phyloP scores from a whole-genome alignment of 768 basidiomycete genomes.

The Hericium rajendrae region DNA sequence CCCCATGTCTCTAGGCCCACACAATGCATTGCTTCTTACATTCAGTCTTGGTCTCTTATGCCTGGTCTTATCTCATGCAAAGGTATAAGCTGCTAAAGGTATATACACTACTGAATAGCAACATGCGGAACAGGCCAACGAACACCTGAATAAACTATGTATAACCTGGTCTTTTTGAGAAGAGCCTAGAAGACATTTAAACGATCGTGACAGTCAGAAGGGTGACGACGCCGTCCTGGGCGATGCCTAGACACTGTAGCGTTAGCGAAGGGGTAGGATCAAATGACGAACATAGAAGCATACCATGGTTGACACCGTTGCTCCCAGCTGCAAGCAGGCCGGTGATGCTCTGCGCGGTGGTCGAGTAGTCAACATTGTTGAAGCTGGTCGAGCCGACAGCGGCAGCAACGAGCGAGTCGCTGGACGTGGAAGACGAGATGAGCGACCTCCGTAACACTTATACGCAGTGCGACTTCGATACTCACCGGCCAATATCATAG shows the following conservation, averaged over 20 bases:
- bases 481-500: constrained; percentile 38
- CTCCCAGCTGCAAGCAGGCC: constrained; percentile 43
- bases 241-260: constrained; percentile 36
- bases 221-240: constrained; percentile 47
- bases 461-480: neutral
- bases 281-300: neutral
- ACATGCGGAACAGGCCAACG: neutral
- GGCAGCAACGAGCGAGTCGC: constrained; percentile 28
- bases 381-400: constrained; percentile 32
- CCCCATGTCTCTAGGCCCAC: neutral
- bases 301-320: constrained; percentile 39
- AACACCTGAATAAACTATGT: no score
- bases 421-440: constrained; percentile 8
- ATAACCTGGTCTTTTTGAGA: no score
- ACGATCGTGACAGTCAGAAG: constrained; percentile 43
- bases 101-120: neutral
- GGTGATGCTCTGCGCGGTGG: constrained; percentile 32
- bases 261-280: neutral
- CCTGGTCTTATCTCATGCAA: neutral
- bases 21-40: neutral
- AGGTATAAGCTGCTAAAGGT: neutral
- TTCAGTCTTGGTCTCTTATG: neutral
- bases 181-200: neutral
- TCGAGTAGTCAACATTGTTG: constrained; percentile 36
- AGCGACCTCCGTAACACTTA: neutral